These are phyloP conservation scores for Flaveria linearis DNA, from an alignment of 129 eudicot genomes.

Conservation along the genomic window DNA sequence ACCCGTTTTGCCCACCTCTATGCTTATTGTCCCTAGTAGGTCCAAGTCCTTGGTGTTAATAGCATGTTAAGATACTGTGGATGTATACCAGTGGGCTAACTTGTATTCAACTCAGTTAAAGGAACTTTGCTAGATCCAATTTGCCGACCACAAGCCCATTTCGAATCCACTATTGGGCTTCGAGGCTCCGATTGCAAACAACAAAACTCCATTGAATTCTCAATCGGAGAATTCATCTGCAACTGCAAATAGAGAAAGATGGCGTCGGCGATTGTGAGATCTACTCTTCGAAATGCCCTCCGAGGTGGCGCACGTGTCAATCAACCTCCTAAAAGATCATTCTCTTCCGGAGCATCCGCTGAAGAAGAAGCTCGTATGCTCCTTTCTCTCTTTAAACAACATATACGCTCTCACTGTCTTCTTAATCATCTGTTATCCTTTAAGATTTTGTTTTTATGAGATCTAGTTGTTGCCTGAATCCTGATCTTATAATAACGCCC, in stretches of 20 bases:
- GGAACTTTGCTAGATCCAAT: no score
- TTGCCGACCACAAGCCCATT: no score
- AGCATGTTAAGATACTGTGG: no score
- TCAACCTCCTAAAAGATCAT: conserved; percentile 49
- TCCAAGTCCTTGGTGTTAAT: no score
- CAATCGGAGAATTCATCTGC: conserved; percentile 27
- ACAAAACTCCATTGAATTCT: neutral
- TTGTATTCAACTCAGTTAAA: no score
- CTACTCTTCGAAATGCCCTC: conserved; percentile 60
- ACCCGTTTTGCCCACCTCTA: no score
- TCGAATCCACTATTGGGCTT: neutral
- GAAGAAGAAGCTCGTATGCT: conserved; percentile 73
- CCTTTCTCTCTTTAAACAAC: neutral
- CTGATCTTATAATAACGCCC: neutral
- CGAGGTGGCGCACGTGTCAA: conserved; percentile 53
- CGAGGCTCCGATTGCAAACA: neutral
- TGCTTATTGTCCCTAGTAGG: no score
- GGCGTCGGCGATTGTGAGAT: conserved; percentile 85
- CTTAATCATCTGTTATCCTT: neutral
- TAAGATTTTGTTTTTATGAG: conserved; percentile 1
- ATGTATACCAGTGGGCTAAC: no score
- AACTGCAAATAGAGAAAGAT: conserved; percentile 27
- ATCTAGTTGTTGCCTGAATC: neutral
- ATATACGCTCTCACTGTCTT: neutral
- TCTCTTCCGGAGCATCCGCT: conserved; percentile 50